Conservation (phyloP, 305 asterid species). For the Rubia tinctorum region DNA sequence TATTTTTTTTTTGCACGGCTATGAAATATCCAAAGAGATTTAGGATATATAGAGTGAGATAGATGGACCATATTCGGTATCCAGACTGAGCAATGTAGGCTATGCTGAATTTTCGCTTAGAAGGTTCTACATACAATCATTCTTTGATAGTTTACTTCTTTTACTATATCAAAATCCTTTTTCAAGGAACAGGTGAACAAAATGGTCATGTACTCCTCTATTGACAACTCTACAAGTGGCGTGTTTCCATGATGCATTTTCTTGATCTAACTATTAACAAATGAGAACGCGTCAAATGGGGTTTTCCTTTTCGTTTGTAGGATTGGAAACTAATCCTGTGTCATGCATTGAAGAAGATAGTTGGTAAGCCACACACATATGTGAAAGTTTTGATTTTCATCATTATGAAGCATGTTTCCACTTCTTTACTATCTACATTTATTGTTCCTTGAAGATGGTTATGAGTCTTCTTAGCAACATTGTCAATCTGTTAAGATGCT, state of each 20-base stretch:
- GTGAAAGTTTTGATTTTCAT: not conserved
- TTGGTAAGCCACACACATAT: not conserved
- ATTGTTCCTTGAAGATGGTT: not conserved
- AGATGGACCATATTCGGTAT: not conserved
- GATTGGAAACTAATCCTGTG: not conserved
- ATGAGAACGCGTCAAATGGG: not conserved
- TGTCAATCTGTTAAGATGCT: not conserved
- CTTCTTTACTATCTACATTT: not conserved
- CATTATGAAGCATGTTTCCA: not conserved
- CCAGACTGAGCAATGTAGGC: not conserved
- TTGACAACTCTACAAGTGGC: not conserved
- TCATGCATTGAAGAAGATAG: not conserved
- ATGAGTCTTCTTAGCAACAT: not conserved
- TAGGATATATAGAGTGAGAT: not conserved
- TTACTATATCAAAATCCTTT: not conserved
- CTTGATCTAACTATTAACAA: not conserved
- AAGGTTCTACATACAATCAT: not conserved
- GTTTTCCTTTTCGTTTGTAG: not conserved
- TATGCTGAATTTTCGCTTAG: not conserved
- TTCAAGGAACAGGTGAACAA: not conserved
- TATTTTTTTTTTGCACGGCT: not conserved
- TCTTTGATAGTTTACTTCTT: not conserved
- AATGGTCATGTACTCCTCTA: not conserved
- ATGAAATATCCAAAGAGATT: not conserved
- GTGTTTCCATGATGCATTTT: not conserved